Evolutionary conservation across 345 rosid species (phyloP).

Genomic region (Nephelium lappaceum): DNA sequence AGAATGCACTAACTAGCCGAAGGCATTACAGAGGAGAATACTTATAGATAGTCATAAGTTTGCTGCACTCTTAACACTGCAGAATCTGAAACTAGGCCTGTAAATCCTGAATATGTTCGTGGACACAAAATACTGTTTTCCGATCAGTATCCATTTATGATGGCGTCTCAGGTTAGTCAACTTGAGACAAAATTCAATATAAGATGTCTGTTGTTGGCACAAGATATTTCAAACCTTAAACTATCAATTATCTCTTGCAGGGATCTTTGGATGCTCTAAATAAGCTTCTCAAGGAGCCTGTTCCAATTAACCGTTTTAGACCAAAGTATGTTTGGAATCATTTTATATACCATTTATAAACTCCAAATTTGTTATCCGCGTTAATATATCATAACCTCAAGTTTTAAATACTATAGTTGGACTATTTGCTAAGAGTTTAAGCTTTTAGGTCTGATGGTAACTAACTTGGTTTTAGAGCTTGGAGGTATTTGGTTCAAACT

Average conservation of each 20-base stretch:
- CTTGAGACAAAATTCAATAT: background rate
- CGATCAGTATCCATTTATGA: constrained; percentile 70
- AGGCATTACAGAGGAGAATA: too few species aligned
- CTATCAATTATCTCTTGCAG: constrained; percentile 40
- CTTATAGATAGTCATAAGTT: background rate
- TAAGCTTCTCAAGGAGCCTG: constrained; percentile 67
- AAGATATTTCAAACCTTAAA: constrained; percentile 13
- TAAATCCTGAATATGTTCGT: constrained; percentile 67
- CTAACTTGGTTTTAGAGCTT: too few species aligned
- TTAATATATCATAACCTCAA: too few species aligned
- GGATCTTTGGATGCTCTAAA: constrained; percentile 82
- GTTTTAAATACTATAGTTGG: too few species aligned
- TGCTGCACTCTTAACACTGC: constrained; percentile 20
- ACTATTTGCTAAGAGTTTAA: too few species aligned
- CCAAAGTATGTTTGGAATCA: constrained; percentile 59
- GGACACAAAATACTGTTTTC: constrained; percentile 73
- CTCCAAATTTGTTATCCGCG: background rate
- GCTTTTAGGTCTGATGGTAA: too few species aligned
- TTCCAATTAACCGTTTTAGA: constrained; percentile 85
- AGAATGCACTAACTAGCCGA: background rate
- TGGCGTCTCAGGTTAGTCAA: constrained; percentile 67
- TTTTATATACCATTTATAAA: background rate
- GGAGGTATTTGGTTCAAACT: too few species aligned
- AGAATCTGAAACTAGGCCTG: constrained; percentile 73
- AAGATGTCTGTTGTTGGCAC: background rate